Evolutionary conservation across 177 flowering plant species (phyloP).

Genomic region (Vitis hybrid): DNA sequence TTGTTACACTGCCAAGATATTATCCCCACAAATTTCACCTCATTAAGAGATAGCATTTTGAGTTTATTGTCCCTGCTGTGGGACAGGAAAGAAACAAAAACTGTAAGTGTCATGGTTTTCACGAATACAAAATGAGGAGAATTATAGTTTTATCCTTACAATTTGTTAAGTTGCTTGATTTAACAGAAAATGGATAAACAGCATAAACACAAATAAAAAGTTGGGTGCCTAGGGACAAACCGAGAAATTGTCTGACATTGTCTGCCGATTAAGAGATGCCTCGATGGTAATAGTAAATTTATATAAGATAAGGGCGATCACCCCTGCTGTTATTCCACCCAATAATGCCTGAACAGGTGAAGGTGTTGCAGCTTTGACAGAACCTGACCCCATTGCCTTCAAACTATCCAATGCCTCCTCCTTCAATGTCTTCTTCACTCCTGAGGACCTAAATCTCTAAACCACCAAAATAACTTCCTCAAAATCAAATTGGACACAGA

Average conservation of each 20-base stretch:
- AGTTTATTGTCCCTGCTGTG: too few species aligned
- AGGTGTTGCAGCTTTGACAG: constrained; percentile 52
- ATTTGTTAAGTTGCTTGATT: too few species aligned
- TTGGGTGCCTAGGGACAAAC: constrained; percentile 34
- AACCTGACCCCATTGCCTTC: constrained; percentile 55
- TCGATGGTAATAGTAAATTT: constrained; percentile 86
- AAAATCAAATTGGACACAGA: not conserved
- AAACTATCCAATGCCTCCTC: constrained; percentile 87
- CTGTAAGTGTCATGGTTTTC: too few species aligned
- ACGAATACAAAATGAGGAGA: too few species aligned
- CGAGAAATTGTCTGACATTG: constrained; percentile 78
- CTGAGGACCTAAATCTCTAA: constrained; percentile 77
- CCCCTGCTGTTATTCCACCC: constrained; percentile 83
- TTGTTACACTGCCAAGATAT: too few species aligned
- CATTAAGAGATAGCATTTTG: too few species aligned
- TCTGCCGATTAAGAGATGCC: constrained; percentile 73
- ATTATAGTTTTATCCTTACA: too few species aligned
- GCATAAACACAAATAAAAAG: not conserved
- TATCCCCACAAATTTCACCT: too few species aligned
- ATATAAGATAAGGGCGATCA: constrained; percentile 75
- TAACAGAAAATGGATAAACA: not conserved
- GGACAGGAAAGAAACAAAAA: too few species aligned
- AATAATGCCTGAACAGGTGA: constrained; percentile 76
- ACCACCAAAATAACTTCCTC: constrained; percentile 16
- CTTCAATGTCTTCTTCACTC: constrained; percentile 59